Conservation (phyloP, 208 protist genomes). For the Trichomonas tenax region DNA sequence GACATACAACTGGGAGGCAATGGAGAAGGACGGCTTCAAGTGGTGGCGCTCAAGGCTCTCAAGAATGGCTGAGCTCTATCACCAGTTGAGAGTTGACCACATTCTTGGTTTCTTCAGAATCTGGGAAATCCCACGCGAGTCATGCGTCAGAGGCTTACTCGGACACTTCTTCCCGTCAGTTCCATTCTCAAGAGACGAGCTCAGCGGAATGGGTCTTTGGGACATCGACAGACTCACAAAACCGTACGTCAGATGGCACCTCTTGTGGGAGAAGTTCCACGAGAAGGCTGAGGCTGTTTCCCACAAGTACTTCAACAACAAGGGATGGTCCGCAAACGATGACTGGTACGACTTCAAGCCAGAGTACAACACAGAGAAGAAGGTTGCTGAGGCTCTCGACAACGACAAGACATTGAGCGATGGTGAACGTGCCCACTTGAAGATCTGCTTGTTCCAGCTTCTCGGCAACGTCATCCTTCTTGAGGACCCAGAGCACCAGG, state of each 20-base stretch:
- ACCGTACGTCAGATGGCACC: neutral
- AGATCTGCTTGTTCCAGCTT: neutral
- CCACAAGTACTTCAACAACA: neutral
- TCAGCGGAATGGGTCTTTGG: neutral
- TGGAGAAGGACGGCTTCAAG: neutral
- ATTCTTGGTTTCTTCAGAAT: conserved; percentile 2
- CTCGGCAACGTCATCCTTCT: neutral
- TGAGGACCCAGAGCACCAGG: neutral
- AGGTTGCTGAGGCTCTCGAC: neutral
- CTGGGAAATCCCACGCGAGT: neutral
- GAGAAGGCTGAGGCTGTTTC: neutral
- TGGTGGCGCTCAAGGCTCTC: neutral
- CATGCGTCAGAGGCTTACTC: neutral
- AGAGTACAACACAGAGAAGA: neutral
- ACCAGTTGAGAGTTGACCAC: neutral
- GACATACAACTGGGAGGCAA: neutral
- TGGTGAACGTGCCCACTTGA: neutral
- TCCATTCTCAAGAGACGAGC: neutral
- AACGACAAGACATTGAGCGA: neutral
- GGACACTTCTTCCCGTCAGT: neutral
- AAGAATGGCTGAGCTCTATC: neutral
- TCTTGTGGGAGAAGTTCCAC: neutral
- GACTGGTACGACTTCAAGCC: neutral
- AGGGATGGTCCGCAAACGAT: neutral
- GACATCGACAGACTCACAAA: neutral